These are phyloP conservation scores for Eragrostis tef DNA, from an alignment of 202 grass and related monocot species.

Conservation along the genomic window DNA sequence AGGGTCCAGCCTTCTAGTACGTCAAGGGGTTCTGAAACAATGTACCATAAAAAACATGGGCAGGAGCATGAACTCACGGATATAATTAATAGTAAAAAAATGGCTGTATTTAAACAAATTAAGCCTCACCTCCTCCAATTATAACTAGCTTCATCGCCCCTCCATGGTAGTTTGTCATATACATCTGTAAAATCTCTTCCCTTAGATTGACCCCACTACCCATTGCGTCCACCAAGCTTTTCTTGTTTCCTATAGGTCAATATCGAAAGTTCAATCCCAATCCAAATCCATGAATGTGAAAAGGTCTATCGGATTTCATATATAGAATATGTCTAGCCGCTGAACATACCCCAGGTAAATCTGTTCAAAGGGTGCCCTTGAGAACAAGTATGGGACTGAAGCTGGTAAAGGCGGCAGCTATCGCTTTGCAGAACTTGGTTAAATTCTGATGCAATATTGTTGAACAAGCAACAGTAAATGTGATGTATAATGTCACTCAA, in stretches of 20 bases:
- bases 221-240: conserved; percentile 87
- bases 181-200: conserved; percentile 90
- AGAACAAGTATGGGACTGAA: conserved; percentile 87
- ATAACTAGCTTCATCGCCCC: conserved; percentile 92
- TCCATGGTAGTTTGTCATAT: conserved; percentile 74
- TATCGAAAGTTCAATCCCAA: conserved; percentile 44
- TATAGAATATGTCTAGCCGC: conserved; percentile 14
- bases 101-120: conserved; percentile 26
- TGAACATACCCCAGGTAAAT: conserved; percentile 91
- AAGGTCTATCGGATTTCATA: background rate
- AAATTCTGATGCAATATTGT: conserved; percentile 72
- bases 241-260: conserved; percentile 80
- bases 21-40: conserved; percentile 82
- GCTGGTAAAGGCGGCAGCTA: conserved; percentile 76
- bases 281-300: conserved; percentile 28
- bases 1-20: conserved; percentile 83
- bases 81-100: conserved; percentile 28
- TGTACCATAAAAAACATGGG: conserved; percentile 33
- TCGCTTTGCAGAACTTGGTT: conserved; percentile 95
- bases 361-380: conserved; percentile 84
- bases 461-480: conserved; percentile 39
- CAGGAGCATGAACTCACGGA: conserved; percentile 28
- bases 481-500: conserved; percentile 40
- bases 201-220: conserved; percentile 86
- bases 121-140: conserved; percentile 88